Conservation (phyloP, 2,329 filamentous ascomycete genomes). For the Elsinoe perseae region DNA sequence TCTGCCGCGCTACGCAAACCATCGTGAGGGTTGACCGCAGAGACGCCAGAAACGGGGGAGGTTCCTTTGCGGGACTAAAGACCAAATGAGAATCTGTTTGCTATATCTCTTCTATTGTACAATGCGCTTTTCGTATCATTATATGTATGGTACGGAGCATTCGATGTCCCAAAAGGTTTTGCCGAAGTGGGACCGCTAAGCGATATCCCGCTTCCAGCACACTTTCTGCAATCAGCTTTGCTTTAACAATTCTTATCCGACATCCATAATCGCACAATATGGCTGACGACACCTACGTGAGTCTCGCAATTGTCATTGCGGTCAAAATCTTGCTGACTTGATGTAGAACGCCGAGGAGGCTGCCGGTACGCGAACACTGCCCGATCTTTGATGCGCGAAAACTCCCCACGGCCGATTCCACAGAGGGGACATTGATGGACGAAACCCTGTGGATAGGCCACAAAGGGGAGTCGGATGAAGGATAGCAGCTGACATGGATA, state of each 20-base stretch:
- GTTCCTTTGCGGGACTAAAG: no score
- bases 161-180: background rate
- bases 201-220: constrained; percentile 11
- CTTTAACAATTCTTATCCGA: constrained; percentile 25
- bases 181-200: constrained; percentile 13
- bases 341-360: constrained; percentile 89
- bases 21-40: no score
- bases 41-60: no score
- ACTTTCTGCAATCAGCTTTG: constrained; percentile 15
- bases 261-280: constrained; percentile 53
- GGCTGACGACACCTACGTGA: constrained; percentile 84
- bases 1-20: no score
- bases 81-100: no score
- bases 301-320: constrained; percentile 41
- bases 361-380: constrained; percentile 53
- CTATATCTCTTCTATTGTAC: no score
- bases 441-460: constrained; percentile 37
- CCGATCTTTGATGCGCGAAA: constrained; percentile 14
- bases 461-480: constrained; percentile 35
- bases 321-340: constrained; percentile 25
- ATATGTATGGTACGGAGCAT: background rate
- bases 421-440: constrained; percentile 24
- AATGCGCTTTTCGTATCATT: background rate
- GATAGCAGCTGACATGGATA: constrained; percentile 30
- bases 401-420: constrained; percentile 21